Base-by-base conservation (phyloP, 75 land plant species). In the Adiantum capillusveneris region DNA sequence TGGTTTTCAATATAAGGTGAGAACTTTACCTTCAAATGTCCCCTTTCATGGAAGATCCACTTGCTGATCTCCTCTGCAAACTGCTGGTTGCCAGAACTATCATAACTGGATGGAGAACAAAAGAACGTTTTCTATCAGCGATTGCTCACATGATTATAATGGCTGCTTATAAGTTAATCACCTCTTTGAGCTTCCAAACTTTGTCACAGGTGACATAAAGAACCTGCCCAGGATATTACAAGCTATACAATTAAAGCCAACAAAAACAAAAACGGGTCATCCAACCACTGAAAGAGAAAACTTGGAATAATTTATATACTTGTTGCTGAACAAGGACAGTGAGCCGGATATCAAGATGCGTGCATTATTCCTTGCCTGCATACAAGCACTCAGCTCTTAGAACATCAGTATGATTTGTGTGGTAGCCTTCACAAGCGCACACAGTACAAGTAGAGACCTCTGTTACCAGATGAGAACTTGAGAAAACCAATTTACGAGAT, bases 291-390 rank as follows among this genome's bases (percentile, higher is more conserved):
- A 11, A 27, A 17, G 29, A 60, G n/a, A 24, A 56, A 45, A 29
- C 31, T 49, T 50, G 11, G 36, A n/a, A 19, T 18, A 11, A 30
- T 31, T 61, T 14, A 42, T 25, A 56, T 75, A 94, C 98, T 82
- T 65, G 68, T 94, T 77, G 64, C 96, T 86, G 58, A 94, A 94
- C 52, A 94, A 55, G 28, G 70, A 79, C 43, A 94, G 63, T 29
- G 98, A 94, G 0, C 98, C 98, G 50, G 96, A 84, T 48, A 94
- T 81, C 58, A 86, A 28, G 29, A 94, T 51, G 25, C 96, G 82
- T 48, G 98, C 98, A 81, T 90, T 90, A 50, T 94, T 89, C 73
- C 98, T 86, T 19, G 98, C 98, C 98, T 93, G 90, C 62, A 71
- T n/a, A n/a, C n/a, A n/a, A n/a, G n/a, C n/a, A n/a, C n/a, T n/a